Base-by-base conservation (phyloP, 768 basidiomycete genomes). In the Paxillus involutus region DNA sequence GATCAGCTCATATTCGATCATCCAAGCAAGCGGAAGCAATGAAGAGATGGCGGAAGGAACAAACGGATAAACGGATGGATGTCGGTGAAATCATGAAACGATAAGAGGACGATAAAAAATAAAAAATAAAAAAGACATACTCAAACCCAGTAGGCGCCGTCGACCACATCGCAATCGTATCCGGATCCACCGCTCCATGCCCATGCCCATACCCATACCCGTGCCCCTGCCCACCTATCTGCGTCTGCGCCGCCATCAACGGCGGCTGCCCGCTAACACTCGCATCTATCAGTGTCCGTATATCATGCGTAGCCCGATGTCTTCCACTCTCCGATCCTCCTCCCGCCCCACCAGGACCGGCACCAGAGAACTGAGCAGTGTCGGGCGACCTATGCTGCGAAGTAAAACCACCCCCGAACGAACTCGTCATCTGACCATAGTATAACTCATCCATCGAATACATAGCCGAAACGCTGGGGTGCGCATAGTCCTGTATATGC, bases 111-210 rank as follows among this genome's bases (percentile, higher is more conserved):
- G 6, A 32, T 6, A 3, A 9, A 30, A 9, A 30, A 9, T 2
- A 9, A 47, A 44, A 40, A n/a, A 42, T 8, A 32, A 26, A 26
- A 26, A 26, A 2, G 3, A 74, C 83, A 59, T 61, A 87, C 86
- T 83, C 82, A 51, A 84, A 84, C 19, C 78, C 77, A 12, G 76
- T 75, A 12, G 84, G 83, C 21, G 83, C 81, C 47, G 72, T 76
- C 11, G 82, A 81, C 85, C 84, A 88, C 80, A 85, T 82, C 13
- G 75, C 73, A 59, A 85, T 75, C 43, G 78, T 78, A 51, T 81
- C 80, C 50, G 71, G 68, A 58, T 84, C 78, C 32, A 1, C n/a
- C 3, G 26, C 26, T 6, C 26, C 26, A 5, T 26, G 6, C 4
- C 6, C 26, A 26, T 26, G 26, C 3, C 33, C 45, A 7, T 29